Evolutionary conservation across 73 alveolate genomes (phyloP).

Genomic region (Symbiodinium pilosum): DNA sequence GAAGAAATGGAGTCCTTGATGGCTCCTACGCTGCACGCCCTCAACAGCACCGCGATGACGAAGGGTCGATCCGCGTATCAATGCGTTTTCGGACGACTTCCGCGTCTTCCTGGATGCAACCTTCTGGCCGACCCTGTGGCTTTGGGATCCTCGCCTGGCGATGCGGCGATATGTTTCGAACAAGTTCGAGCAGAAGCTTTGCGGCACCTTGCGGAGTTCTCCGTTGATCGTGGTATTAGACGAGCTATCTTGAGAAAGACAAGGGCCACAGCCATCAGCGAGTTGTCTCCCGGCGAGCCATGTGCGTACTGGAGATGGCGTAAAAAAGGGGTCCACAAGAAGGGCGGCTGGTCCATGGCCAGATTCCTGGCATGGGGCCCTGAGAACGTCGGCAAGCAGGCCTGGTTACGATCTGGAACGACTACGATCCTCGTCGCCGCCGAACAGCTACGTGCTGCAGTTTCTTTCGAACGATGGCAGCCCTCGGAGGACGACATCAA

Average conservation of each 20-base stretch:
- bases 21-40: not conserved
- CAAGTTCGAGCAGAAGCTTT: not conserved
- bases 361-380: conserved; percentile 31
- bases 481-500: not conserved
- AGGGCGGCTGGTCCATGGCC: not conserved
- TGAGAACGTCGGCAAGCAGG: not conserved
- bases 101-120: not conserved
- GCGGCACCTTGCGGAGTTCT: not conserved
- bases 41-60: not conserved
- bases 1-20: not conserved
- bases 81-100: conserved; percentile 12
- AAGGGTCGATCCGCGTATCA: conserved; percentile 14
- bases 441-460: conserved; percentile 20
- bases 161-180: not conserved
- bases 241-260: conserved; percentile 42
- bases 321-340: not conserved
- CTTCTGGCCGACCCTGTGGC: not conserved
- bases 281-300: not conserved
- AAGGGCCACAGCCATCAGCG: not conserved
- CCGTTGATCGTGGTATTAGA: not conserved
- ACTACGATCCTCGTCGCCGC: not conserved
- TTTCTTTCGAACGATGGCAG: not conserved
- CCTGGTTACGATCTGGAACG: conserved; percentile 16
- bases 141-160: not conserved
- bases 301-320: conserved; percentile 40